phyloP scores from a whole-genome alignment of 352 stramenopile species.

The Phytopythium mirpurense region DNA sequence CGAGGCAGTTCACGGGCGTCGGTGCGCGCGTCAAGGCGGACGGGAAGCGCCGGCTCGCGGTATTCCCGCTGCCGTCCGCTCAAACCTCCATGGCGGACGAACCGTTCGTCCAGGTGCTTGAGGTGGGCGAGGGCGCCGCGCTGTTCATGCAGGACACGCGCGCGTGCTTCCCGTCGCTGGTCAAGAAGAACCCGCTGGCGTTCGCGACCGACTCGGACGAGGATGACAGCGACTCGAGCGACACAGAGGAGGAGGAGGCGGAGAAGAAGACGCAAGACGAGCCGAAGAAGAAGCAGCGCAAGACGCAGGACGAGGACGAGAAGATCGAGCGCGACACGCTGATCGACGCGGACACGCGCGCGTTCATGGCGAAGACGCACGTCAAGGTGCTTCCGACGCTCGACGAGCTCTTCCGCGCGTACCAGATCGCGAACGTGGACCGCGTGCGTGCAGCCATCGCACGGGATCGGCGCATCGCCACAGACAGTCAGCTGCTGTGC shows the following conservation, averaged over 20 bases:
- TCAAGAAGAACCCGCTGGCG: constrained; percentile 43
- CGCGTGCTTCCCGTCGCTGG: constrained; percentile 61
- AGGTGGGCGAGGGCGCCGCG: constrained; percentile 51
- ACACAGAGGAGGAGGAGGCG: constrained; percentile 19
- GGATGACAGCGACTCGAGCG: constrained; percentile 30
- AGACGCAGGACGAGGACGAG: constrained; percentile 11
- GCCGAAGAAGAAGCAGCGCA: constrained; percentile 18
- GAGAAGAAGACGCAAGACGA: constrained; percentile 9
- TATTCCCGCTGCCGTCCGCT: constrained; percentile 31
- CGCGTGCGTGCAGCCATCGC: constrained; percentile 23
- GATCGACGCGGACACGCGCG: constrained; percentile 10
- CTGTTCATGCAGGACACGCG: constrained; percentile 46
- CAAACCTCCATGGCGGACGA: not conserved
- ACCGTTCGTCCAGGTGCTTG: constrained; percentile 38
- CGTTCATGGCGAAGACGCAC: constrained; percentile 29
- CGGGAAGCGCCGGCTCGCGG: constrained; percentile 32
- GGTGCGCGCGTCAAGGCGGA: constrained; percentile 48
- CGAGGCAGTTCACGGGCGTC: constrained; percentile 53
- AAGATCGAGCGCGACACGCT: not conserved
- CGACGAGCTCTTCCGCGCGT: constrained; percentile 34
- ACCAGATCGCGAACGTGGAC: constrained; percentile 24
- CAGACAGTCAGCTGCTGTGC: constrained; percentile 43
- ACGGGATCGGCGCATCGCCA: constrained; percentile 18
- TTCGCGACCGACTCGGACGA: constrained; percentile 22
- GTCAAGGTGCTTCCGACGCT: constrained; percentile 40